phyloP scores from a whole-genome alignment of 805 yeast genomes.

The Candida sphagnicola region DNA sequence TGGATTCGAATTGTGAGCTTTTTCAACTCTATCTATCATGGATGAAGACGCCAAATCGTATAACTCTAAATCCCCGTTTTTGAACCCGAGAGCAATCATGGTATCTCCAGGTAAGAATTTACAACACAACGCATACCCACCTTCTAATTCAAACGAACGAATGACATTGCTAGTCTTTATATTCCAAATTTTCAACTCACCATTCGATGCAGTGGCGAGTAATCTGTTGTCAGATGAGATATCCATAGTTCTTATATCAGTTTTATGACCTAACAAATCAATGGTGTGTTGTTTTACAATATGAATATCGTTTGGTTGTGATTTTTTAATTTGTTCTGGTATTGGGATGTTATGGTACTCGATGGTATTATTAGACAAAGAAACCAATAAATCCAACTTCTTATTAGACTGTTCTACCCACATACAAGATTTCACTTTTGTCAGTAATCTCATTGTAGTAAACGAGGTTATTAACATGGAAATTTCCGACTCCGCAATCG shows the following conservation, averaged over 20 bases:
- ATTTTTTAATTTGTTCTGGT: conserved; percentile 55
- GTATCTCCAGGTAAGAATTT: conserved; percentile 90
- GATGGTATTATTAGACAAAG: conserved; percentile 70
- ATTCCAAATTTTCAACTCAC: conserved; percentile 87
- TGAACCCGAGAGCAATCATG: conserved; percentile 81
- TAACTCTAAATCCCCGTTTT: conserved; percentile 77
- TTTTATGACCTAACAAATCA: conserved; percentile 82
- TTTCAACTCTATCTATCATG: conserved; percentile 59
- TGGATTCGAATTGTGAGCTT: conserved; percentile 52
- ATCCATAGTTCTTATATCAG: conserved; percentile 81
- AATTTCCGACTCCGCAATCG: conserved; percentile 43
- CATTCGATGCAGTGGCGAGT: conserved; percentile 87
- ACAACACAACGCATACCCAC: conserved; percentile 81
- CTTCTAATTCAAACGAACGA: conserved; percentile 65
- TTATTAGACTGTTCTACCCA: conserved; percentile 58
- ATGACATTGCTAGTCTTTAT: conserved; percentile 66
- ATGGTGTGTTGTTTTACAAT: conserved; percentile 52
- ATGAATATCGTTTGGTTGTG: conserved; percentile 32
- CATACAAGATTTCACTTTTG: conserved; percentile 61
- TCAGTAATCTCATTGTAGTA: conserved; percentile 58
- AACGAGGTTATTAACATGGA: conserved; percentile 65
- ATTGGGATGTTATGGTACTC: conserved; percentile 60
- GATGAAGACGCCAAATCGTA: conserved; percentile 85
- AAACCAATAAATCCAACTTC: conserved; percentile 54
- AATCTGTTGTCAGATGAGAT: conserved; percentile 77